Evolutionary conservation across 257 asterid genomes (phyloP).

Genomic region (Solanum medicagineum): DNA sequence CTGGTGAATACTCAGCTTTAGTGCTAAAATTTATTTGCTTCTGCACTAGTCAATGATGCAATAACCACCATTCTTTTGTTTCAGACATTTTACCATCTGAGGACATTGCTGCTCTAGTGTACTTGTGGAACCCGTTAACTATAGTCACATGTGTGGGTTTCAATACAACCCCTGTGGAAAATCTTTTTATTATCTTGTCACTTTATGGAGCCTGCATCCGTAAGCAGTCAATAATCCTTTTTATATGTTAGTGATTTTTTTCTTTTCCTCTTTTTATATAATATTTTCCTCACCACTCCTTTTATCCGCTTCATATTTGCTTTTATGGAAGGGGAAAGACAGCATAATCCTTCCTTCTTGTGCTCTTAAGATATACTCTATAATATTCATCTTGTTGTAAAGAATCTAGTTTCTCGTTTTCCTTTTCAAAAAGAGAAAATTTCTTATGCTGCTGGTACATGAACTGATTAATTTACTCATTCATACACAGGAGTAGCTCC

Average conservation of each 20-base stretch:
- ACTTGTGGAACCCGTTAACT: conserved; percentile 94
- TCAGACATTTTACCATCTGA: conserved; percentile 68
- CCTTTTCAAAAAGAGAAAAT: neutral
- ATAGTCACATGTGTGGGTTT: conserved; percentile 75
- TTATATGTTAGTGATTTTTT: neutral
- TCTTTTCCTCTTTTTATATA: neutral
- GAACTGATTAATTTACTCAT: conserved; percentile 8
- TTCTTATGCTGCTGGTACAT: neutral
- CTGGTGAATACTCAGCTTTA: conserved; percentile 15
- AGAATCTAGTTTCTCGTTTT: neutral
- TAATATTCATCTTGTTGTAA: neutral
- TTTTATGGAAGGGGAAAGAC: neutral
- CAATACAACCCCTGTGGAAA: conserved; percentile 80
- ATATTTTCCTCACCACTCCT: neutral
- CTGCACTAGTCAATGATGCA: neutral
- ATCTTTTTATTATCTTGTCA: conserved; percentile 55
- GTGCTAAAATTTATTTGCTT: neutral
- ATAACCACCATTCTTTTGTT: neutral
- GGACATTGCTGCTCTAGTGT: conserved; percentile 86
- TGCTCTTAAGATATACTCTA: neutral
- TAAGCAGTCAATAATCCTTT: conserved; percentile 19
- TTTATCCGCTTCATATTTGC: neutral
- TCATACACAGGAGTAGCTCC: conserved; percentile 53
- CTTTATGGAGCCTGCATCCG: conserved; percentile 89
- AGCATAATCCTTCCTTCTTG: neutral